A percentile compares a stretch with the other conserved stretches of the same genome.
Evolutionary conservation across 2,329 filamentous ascomycete species (phyloP).

Genomic region (Botryosphaeria agaves): DNA sequence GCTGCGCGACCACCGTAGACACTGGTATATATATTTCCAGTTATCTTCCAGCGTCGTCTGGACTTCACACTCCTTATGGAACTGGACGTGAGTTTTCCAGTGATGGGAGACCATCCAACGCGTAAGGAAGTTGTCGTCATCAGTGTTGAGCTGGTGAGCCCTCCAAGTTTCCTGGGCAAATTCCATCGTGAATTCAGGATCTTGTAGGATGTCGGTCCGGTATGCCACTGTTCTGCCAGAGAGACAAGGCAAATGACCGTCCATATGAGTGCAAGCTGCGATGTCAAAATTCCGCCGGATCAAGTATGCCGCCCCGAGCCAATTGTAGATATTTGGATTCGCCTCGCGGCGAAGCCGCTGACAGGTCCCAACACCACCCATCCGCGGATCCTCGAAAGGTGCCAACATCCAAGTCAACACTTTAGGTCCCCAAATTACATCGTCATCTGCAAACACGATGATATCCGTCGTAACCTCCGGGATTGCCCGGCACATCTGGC

Average conservation of each 20-base stretch:
- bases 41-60: slow-evolving; percentile 87
- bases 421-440: slow-evolving; percentile 79
- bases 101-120: slow-evolving; percentile 84
- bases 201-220: slow-evolving; percentile 71
- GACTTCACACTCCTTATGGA: slow-evolving; percentile 77
- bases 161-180: slow-evolving; percentile 87
- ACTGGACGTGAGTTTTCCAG: slow-evolving; percentile 93
- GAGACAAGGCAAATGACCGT: slow-evolving; percentile 92
- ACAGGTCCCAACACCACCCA: slow-evolving; percentile 84
- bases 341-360: slow-evolving; percentile 64
- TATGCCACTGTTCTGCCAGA: slow-evolving; percentile 90
- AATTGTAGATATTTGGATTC: slow-evolving; percentile 48
- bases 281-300: slow-evolving; percentile 94
- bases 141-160: slow-evolving; percentile 79
- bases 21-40: slow-evolving; percentile 80
- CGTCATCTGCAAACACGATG: slow-evolving; percentile 87
- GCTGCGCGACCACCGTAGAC: slow-evolving; percentile 85
- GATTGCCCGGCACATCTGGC: slow-evolving; percentile 83
- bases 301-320: slow-evolving; percentile 80
- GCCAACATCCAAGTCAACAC: slow-evolving; percentile 84
- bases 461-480: slow-evolving; percentile 69
- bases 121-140: slow-evolving; percentile 97
- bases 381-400: slow-evolving; percentile 68
- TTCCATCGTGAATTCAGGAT: slow-evolving; percentile 67
- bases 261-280: slow-evolving; percentile 84